These are phyloP conservation scores for Alloteropsis semialata DNA, from an alignment of 176 grass and related monocot genomes.

Conservation along the genomic window DNA sequence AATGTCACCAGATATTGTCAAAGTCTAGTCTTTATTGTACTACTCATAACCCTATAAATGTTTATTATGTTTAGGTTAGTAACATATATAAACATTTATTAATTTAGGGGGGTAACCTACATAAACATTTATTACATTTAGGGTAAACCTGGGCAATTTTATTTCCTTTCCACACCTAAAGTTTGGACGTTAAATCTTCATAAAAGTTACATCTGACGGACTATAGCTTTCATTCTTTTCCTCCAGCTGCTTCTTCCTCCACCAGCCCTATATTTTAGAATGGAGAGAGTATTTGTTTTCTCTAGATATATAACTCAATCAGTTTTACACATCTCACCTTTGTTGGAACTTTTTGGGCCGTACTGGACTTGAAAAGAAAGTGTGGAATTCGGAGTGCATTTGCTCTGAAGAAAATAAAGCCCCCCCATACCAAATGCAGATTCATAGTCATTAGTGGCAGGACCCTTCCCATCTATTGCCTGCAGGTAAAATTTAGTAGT, in stretches of 20 bases:
- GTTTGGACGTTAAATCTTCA: too few species aligned
- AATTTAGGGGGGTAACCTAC: too few species aligned
- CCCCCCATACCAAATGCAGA: background rate
- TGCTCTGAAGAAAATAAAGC: slow-evolving; percentile 32
- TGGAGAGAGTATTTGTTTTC: background rate
- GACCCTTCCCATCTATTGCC: background rate
- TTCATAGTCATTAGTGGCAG: background rate
- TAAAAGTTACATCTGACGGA: too few species aligned
- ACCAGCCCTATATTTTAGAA: too few species aligned
- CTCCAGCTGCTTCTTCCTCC: too few species aligned
- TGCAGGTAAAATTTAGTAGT: background rate
- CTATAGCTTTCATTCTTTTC: too few species aligned
- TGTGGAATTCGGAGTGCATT: slow-evolving; percentile 9
- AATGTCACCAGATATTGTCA: background rate
- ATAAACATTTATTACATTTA: too few species aligned
- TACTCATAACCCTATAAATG: too few species aligned
- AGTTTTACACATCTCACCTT: slow-evolving; percentile 8
- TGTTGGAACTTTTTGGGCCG: background rate
- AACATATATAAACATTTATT: too few species aligned
- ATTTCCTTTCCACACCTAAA: too few species aligned
- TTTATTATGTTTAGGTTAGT: too few species aligned
- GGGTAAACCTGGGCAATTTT: too few species aligned
- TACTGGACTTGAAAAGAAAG: slow-evolving; percentile 3
- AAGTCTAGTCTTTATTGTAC: background rate
- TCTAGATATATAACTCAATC: background rate